Base-by-base conservation (phyloP, 1,139 yeast species). In the Arxiozyma bovina region DNA sequence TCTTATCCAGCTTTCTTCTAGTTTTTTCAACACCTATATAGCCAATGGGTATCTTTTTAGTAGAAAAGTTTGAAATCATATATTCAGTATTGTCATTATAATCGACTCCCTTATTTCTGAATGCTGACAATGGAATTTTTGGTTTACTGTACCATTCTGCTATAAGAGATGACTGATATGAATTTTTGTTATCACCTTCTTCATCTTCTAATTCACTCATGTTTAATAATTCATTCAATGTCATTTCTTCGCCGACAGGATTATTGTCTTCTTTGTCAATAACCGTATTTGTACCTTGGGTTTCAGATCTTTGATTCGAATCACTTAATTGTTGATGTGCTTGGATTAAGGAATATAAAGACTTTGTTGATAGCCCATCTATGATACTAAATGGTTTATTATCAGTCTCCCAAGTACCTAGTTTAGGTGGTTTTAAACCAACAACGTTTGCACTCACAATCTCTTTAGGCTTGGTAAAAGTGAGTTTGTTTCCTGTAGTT, bases 321-420 rank as follows among this genome's bases (percentile, higher is more conserved):
- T 63, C 71, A 49, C 57, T 55, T 22, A 60, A 55, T 47, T 65
- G 66, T 54, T 63, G 68, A 52, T 62, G 64, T 46, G 61, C 70
- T 50, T 64, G 70, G 21, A 66, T 62, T 45, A 67, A 54, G 1
- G 83, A 74, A 70, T 77, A 71, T 55, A 90, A 74, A 1, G 95
- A 84, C 55, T 96, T 76, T 0, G 98, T 93, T 0, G 96, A 83
- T 41, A 88, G 76, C 6, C 99, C 98, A 68, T 93, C 98, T 63
- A 93, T 91, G 56, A 93, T 89, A 30, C 96, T 95, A 70, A 87
- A 89, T 0, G 96, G 97, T 62, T 88, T 83, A 52, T 80, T 79
- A 57, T 83, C 87, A 30, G 96, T 87, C 17, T 85, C 82, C 96
- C 98, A 93, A 1, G 96, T 85, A 0, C 97, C 98, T 56, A 93